Percentiles rank a stretch among this genome's conserved stretches.
These are phyloP conservation scores for Yamadazyma pseudoaaseri DNA, from an alignment of 1,139 yeast species.

Conservation along the genomic window DNA sequence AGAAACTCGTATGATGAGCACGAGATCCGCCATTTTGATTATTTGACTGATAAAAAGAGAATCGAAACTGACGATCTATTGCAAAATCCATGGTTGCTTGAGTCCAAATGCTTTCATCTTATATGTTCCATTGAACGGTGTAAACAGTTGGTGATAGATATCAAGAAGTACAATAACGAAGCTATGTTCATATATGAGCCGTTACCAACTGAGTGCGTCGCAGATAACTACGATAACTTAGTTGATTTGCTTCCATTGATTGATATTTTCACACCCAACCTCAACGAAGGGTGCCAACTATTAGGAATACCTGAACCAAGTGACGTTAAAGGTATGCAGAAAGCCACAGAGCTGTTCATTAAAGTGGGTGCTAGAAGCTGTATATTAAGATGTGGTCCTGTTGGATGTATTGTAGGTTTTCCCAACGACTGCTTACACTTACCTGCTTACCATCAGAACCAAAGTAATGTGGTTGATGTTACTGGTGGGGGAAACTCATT, in stretches of 20 bases:
- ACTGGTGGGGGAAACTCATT: slow-evolving; percentile 95
- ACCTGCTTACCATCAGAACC: slow-evolving; percentile 71
- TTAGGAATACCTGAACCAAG: slow-evolving; percentile 14
- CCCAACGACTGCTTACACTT: slow-evolving; percentile 32
- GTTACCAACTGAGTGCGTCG: slow-evolving; percentile 69
- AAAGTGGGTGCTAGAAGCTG: slow-evolving; percentile 34
- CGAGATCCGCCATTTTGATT: slow-evolving; percentile 51
- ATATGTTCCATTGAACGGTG: slow-evolving; percentile 73
- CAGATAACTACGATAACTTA: slow-evolving; percentile 46
- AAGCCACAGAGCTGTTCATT: slow-evolving; percentile 41
- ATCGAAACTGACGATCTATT: slow-evolving; percentile 62
- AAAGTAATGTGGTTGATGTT: slow-evolving; percentile 66
- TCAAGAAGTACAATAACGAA: slow-evolving; percentile 21
- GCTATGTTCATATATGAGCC: slow-evolving; percentile 80
- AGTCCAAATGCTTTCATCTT: slow-evolving; percentile 60
- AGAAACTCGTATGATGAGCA: slow-evolving; percentile 68
- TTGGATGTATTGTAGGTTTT: slow-evolving; percentile 51
- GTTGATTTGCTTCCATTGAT: slow-evolving; percentile 42
- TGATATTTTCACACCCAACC: slow-evolving; percentile 76
- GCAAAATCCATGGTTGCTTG: slow-evolving; percentile 28
- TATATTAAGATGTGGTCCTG: slow-evolving; percentile 68
- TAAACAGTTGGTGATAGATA: slow-evolving; percentile 38
- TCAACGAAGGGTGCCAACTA: slow-evolving; percentile 65
- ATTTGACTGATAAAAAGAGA: slow-evolving; percentile 59
- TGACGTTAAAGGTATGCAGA: slow-evolving; percentile 20